Evolutionary conservation across 2,329 filamentous ascomycete species (phyloP), one percentile per base, ranked within the genome.

Genomic region (Hymenoscyphus infarciens): DNA sequence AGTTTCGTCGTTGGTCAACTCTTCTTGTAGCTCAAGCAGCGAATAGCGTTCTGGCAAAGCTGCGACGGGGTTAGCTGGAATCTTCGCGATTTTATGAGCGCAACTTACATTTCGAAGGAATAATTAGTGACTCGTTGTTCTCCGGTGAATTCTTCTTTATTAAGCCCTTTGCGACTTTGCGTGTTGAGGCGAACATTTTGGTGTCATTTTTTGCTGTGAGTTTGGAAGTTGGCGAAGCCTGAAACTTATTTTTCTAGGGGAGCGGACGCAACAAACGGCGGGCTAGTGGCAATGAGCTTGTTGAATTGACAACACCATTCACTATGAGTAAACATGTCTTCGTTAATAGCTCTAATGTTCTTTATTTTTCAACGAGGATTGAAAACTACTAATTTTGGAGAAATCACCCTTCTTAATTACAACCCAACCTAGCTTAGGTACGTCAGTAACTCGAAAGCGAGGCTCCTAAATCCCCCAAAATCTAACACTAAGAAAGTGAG

Each of bases 31-130:
- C 39, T 66, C 57, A 35, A 56, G 39, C n/a, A 70, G 56, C 16
- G 67, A 67, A 49, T 64, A 70, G n/a, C 56, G 61, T 29, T 68
- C 59, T 56, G 69, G 67, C 16, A 71, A 57, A 22, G 27, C 69
- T 69, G 42, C 35, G 27, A 29, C 38, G 29, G 10, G 38, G 52
- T 66, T 58, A 66, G 61, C 19, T 25, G 2, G 42, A 49, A 58
- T 35, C 33, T 8, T 27, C 35, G 22, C 13, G 19, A 27, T n/a
- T 56, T 56, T 61, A 52, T 15, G 15, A 56, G 11, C 5, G 52
- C 22, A 31, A 22, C 57, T 63, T 61, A 63, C 67, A 62, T 39
- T 64, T 15, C 19, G 55, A 52, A 29, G 59, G 49, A 5, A 67
- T 25, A 16, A 11, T 52, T 11, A 61, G 19, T 7, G 27, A 8